These are phyloP conservation scores for Lagerstroemia speciosa DNA, from an alignment of 345 rosid species.

Conservation along the genomic window DNA sequence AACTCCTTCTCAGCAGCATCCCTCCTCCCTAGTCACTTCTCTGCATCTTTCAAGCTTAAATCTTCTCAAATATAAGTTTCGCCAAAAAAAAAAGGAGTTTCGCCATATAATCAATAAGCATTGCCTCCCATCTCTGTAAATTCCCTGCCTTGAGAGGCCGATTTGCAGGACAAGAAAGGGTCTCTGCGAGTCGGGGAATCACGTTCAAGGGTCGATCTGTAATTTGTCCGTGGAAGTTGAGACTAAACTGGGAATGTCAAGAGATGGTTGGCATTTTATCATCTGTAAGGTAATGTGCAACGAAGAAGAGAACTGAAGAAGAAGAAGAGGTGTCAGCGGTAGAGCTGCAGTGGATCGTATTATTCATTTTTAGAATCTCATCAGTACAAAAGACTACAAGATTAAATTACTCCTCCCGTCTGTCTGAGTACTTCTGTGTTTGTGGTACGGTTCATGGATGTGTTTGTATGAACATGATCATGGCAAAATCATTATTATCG, in stretches of 20 bases:
- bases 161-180: not conserved
- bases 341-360: not conserved
- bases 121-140: slow-evolving; percentile 1
- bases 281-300: not conserved
- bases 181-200: not conserved
- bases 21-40: not conserved
- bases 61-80: not conserved
- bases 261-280: not conserved
- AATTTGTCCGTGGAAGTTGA: not conserved
- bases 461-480: not conserved
- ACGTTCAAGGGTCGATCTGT: not conserved
- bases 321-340: not conserved
- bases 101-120: not conserved
- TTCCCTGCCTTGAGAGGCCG: not conserved
- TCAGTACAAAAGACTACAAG: not conserved
- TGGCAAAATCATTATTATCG: not conserved
- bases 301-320: too few relatives aligned
- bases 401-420: too few relatives aligned
- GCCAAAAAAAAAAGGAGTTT: not conserved
- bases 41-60: not conserved
- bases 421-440: not conserved
- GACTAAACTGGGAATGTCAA: not conserved
- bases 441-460: not conserved
- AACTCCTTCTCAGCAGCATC: slow-evolving; percentile 1
- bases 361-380: not conserved